These are phyloP conservation scores for Fusarium veterinarium DNA, from an alignment of 2,329 filamentous ascomycete species.

Conservation along the genomic window DNA sequence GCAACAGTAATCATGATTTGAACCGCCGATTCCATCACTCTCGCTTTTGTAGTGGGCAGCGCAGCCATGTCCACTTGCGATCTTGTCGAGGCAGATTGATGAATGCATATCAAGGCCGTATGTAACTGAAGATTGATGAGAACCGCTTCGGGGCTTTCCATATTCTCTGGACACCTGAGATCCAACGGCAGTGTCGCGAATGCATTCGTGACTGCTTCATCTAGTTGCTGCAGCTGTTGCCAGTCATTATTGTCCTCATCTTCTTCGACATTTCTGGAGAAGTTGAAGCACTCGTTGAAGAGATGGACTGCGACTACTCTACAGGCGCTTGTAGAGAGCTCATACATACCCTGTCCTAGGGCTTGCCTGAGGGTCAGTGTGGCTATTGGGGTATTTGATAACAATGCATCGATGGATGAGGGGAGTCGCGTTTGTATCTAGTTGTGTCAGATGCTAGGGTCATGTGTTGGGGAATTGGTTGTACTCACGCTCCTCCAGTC, in stretches of 20 bases:
- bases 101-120: conserved; percentile 28
- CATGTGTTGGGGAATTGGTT: rapidly evolving
- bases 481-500: conserved; percentile 57
- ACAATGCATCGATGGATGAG: conserved; percentile 14
- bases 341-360: conserved; percentile 33
- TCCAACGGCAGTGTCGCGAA: conserved; percentile 20
- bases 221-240: conserved; percentile 17
- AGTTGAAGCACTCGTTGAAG: conserved; percentile 37
- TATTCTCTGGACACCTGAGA: conserved; percentile 29
- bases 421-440: conserved; percentile 25
- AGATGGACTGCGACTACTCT: conserved; percentile 34
- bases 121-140: conserved; percentile 34
- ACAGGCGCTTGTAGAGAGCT: conserved; percentile 34
- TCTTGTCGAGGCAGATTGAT: conserved; percentile 11
- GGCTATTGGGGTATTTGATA: conserved; percentile 47
- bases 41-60: conserved; percentile 8
- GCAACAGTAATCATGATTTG: conserved; percentile 33
- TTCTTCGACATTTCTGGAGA: conserved; percentile 27
- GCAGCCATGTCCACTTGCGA: conserved; percentile 20
- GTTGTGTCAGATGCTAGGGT: rapidly evolving
- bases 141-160: conserved; percentile 20
- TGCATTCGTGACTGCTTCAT: conserved; percentile 19
- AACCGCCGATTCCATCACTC: conserved; percentile 19
- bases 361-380: conserved; percentile 26
- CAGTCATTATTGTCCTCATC: conserved; percentile 21